Evolutionary conservation across 2,329 filamentous ascomycete genomes (phyloP), one percentile per base, ranked within the genome.

Genomic region (Claviceps purpurea): DNA sequence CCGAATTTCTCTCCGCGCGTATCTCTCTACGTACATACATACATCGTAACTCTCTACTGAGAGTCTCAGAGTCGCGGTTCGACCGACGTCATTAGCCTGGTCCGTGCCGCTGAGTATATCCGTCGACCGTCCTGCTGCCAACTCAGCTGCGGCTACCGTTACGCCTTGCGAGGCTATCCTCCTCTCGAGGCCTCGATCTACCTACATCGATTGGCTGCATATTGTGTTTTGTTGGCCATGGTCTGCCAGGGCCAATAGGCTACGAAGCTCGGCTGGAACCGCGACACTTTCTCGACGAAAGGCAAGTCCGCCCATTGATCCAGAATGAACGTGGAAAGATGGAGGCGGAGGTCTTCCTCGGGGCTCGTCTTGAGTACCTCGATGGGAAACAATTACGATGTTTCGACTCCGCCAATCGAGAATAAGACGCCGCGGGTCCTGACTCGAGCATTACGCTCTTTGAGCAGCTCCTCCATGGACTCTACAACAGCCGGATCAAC

Each of bases 401-500:
- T 52, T 18, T 34, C 53, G 24, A 48, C 59, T 53, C 30, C 49
- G 13, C 50, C 58, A 39, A 51, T 51, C 47, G 65, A 68, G 42
- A 57, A 56, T 56, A 69, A 66, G 60, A 67, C 66, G 37, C 64
- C 67, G 8, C 64, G 64, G 18, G 61, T 61, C 34, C 60, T 70
- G 26, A 63, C 66, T 11, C 67, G 66, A 50, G 68, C 67, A 16
- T 59, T 70, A 24, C 68, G 68, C 39, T 68, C 68, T 2, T 58
- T 70, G 40, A 70, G 67, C 60, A 70, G 61, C 59, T 69, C 68
- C 5, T 70, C 68, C 6, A 62, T 70, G 58, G 68, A 70, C 52
- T 70, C 68, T n/a, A 56, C 67, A 47, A 62, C 65, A n/a, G 59
- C 61, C 22, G 58, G 53, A 30, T 59, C 62, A 2, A 61, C 65